phyloP scores from a whole-genome alignment of 257 asterid genomes.

The Orobanche coerulescens region DNA sequence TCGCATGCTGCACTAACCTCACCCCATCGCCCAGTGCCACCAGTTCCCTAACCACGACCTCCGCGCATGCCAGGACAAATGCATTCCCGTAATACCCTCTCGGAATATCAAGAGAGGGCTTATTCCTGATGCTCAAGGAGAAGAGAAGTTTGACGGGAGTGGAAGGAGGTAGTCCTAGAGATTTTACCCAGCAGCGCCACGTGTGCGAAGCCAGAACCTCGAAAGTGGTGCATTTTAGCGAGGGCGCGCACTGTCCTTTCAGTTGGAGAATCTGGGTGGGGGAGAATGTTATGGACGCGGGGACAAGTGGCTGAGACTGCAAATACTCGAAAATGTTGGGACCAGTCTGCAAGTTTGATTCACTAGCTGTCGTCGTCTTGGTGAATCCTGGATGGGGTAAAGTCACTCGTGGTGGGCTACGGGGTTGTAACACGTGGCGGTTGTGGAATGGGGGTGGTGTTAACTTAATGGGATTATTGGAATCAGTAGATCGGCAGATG shows the following conservation, averaged over 20 bases:
- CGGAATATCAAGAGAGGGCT: slow-evolving; percentile 28
- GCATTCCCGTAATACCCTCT: slow-evolving; percentile 75
- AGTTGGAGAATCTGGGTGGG: slow-evolving; percentile 46
- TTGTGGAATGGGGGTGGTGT: slow-evolving; percentile 42
- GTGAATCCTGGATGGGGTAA: slow-evolving; percentile 44
- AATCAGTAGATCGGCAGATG: slow-evolving; percentile 20
- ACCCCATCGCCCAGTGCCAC: slow-evolving; percentile 35
- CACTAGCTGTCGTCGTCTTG: slow-evolving; percentile 13
- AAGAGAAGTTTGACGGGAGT: slow-evolving; percentile 46
- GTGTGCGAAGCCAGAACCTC: slow-evolving; percentile 70
- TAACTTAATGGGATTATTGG: not conserved
- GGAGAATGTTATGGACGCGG: slow-evolving; percentile 52
- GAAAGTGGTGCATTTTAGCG: slow-evolving; percentile 61
- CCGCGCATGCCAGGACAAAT: slow-evolving; percentile 63
- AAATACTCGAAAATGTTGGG: slow-evolving; percentile 37
- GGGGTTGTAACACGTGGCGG: slow-evolving; percentile 66
- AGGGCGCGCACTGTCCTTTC: slow-evolving; percentile 54
- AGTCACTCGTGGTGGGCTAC: slow-evolving; percentile 36
- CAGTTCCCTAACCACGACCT: slow-evolving; percentile 44
- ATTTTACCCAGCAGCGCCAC: slow-evolving; percentile 78
- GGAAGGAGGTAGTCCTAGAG: slow-evolving; percentile 37
- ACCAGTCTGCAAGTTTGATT: slow-evolving; percentile 9
- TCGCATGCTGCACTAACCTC: slow-evolving; percentile 54
- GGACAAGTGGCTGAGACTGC: slow-evolving; percentile 49
- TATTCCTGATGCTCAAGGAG: slow-evolving; percentile 43